These are phyloP conservation scores for Leucogyrophana mollusca DNA, from an alignment of 768 basidiomycete species.

Conservation along the genomic window DNA sequence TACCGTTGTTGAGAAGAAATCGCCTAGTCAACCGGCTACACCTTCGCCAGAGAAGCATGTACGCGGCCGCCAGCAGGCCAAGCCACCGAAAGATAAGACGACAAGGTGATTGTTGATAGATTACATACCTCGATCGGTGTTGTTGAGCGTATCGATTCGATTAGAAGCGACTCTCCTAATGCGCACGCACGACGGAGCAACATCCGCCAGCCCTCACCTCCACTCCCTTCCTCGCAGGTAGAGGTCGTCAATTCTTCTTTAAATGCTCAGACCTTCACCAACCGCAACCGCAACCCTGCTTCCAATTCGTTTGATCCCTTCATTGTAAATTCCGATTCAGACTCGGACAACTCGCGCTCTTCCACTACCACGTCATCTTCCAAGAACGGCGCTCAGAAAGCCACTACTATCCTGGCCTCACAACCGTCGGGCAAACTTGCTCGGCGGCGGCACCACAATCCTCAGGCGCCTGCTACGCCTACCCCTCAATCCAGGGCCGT, in stretches of 20 bases:
- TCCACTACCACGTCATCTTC: slow-evolving; percentile 28
- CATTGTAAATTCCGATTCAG: slow-evolving; percentile 43
- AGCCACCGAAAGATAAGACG: slow-evolving; percentile 42
- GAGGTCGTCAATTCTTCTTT: slow-evolving; percentile 41
- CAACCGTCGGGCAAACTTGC: slow-evolving; percentile 58
- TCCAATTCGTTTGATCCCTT: slow-evolving; percentile 49
- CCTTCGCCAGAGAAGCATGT: slow-evolving; percentile 25
- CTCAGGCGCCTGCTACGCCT: slow-evolving; percentile 32
- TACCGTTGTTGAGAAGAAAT: slow-evolving; percentile 29
- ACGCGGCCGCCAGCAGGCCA: slow-evolving; percentile 33
- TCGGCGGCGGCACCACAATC: slow-evolving; percentile 49
- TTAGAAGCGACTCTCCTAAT: slow-evolving; percentile 47
- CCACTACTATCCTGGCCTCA: slow-evolving; percentile 41
- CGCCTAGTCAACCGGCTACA: slow-evolving; percentile 17
- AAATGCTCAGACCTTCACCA: slow-evolving; percentile 22
- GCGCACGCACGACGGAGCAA: slow-evolving; percentile 47
- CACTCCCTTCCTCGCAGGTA: slow-evolving; percentile 60
- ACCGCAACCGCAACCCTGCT: slow-evolving; percentile 29
- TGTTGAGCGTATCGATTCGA: background rate
- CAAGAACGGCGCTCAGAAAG: slow-evolving; percentile 16
- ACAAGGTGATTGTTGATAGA: slow-evolving; percentile 36
- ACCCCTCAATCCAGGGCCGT: slow-evolving; percentile 42
- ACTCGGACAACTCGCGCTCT: slow-evolving; percentile 37
- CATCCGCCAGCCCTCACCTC: slow-evolving; percentile 64
- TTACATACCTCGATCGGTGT: background rate